These are phyloP conservation scores for Raddia distichophylla DNA, from an alignment of 176 grass and related monocot species.

Conservation along the genomic window DNA sequence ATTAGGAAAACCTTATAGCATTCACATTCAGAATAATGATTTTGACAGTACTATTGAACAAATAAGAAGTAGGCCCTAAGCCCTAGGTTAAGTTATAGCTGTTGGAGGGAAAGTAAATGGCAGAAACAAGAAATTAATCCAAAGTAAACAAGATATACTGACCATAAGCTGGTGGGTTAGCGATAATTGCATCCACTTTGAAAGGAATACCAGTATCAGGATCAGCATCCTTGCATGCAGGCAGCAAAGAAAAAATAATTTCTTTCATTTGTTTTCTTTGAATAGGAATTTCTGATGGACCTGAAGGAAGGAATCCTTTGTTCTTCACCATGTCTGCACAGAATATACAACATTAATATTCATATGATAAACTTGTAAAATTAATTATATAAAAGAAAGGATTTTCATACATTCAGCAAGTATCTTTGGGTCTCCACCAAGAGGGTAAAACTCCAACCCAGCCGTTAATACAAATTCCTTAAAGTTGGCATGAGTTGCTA, in stretches of 20 bases:
- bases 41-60: neutral
- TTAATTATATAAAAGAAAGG: neutral
- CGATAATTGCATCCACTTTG: conserved; percentile 90
- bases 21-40: neutral
- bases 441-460: conserved; percentile 89
- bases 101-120: neutral
- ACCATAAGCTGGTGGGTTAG: conserved; percentile 95
- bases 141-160: conserved; percentile 40
- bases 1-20: neutral
- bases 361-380: conserved; percentile 1
- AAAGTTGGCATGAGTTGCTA: conserved; percentile 97
- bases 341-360: conserved; percentile 23
- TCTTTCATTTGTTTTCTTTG: conserved; percentile 97
- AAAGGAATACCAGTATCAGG: conserved; percentile 68
- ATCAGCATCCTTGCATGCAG: conserved; percentile 81
- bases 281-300: conserved; percentile 84
- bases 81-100: neutral
- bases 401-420: conserved; percentile 74
- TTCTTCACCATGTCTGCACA: conserved; percentile 96
- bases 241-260: conserved; percentile 83
- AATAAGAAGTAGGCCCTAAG: neutral
- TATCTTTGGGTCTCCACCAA: conserved; percentile 95
- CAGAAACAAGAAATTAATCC: conserved; percentile 11
- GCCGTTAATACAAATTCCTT: conserved; percentile 93
- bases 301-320: conserved; percentile 94